A percentile compares a stretch with the other conserved stretches of the same genome.
Conservation (phyloP, 1,284 basidiomycete species). For the Leccinum pallidistipes region DNA sequence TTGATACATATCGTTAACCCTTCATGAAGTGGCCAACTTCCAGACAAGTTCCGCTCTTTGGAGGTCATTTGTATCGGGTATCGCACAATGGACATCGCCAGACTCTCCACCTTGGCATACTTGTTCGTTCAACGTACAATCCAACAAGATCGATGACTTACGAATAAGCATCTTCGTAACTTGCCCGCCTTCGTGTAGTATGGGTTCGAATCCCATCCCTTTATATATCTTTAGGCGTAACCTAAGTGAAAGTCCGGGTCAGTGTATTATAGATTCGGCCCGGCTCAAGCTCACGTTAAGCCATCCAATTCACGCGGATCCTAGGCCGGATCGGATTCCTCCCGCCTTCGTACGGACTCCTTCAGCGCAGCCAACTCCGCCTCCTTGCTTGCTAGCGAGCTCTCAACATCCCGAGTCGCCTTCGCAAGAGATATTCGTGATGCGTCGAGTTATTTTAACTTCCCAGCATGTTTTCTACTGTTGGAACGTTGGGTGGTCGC, state of each 20-base stretch:
- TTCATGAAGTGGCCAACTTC: conserved; percentile 54
- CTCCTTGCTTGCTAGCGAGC: conserved; percentile 61
- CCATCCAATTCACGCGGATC: conserved; percentile 70
- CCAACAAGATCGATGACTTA: conserved; percentile 36
- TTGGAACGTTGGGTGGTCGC: conserved; percentile 65
- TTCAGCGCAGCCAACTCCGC: conserved; percentile 65
- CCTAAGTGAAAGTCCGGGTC: conserved; percentile 37
- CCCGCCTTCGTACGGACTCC: conserved; percentile 57
- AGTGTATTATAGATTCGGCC: neutral
- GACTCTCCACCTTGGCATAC: conserved; percentile 50
- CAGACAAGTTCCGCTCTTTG: conserved; percentile 49
- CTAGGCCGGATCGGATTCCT: conserved; percentile 66
- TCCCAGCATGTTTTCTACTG: conserved; percentile 61
- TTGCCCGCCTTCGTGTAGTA: conserved; percentile 51
- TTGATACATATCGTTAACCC: neutral
- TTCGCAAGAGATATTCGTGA: conserved; percentile 68
- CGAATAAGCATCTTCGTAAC: conserved; percentile 64
- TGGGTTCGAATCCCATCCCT: conserved; percentile 67
- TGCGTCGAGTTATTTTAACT: conserved; percentile 65
- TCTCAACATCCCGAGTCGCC: conserved; percentile 71
- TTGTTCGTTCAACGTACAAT: neutral
- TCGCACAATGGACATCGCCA: conserved; percentile 55
- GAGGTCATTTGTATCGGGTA: conserved; percentile 33
- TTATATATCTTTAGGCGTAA: conserved; percentile 66
- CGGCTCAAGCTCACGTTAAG: conserved; percentile 53